These are phyloP conservation scores for Nephelium lappaceum DNA, from an alignment of 345 rosid genomes.

Conservation along the genomic window DNA sequence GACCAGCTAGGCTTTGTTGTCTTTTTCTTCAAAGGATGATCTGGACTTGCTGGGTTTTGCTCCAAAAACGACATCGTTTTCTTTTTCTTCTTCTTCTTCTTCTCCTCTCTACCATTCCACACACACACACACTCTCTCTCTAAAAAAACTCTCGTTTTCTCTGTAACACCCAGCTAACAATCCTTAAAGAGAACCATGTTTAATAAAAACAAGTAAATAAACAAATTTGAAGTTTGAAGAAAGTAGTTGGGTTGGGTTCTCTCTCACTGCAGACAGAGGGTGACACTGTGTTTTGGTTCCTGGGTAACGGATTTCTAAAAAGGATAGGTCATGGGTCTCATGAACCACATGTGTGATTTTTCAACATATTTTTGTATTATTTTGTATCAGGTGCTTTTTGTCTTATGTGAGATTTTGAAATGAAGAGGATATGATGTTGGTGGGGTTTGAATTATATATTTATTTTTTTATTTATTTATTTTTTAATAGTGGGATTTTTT, in stretches of 20 bases:
- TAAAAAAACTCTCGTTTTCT: background rate
- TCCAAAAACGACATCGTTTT: constrained; percentile 51
- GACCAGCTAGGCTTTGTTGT: constrained; percentile 59
- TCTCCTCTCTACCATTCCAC: constrained; percentile 9
- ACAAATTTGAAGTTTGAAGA: background rate
- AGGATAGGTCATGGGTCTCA: constrained; percentile 11
- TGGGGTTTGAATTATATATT: background rate
- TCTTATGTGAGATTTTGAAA: constrained; percentile 20
- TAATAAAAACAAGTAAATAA: background rate
- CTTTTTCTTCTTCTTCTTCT: constrained; percentile 1
- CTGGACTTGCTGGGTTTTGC: constrained; percentile 45
- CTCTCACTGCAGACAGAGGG: background rate
- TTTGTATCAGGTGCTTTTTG: constrained; percentile 28
- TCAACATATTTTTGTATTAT: background rate
- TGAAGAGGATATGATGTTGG: background rate
- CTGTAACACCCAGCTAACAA: background rate
- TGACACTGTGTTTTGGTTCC: background rate
- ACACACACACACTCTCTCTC: too few relatives aligned
- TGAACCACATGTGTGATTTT: background rate
- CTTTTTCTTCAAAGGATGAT: constrained; percentile 41
- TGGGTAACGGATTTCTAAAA: constrained; percentile 34
- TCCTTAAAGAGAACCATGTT: background rate
- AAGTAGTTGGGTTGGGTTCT: background rate
- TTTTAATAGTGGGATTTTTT: background rate
- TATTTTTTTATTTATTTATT: background rate